phyloP scores from a whole-genome alignment of 139 green algal species.

The Astrephomene gubernaculifera region DNA sequence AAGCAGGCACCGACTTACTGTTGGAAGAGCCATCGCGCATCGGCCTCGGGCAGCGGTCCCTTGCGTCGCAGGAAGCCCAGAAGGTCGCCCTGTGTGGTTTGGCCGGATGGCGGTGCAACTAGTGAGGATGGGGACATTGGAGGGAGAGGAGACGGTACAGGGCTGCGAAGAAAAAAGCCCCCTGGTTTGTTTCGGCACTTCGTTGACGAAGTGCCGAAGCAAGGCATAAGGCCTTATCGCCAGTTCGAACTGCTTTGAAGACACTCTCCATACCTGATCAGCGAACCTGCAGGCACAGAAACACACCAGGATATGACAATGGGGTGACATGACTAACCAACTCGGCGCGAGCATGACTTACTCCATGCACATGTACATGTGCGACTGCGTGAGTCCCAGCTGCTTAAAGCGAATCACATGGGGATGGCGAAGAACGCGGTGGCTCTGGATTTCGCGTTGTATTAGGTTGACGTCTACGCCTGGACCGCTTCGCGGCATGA shows the following conservation, averaged over 20 bases:
- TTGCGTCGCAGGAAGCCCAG: slow-evolving; percentile 41
- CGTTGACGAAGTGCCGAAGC: no score
- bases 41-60: slow-evolving; percentile 33
- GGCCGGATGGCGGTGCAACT: no score
- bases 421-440: slow-evolving; percentile 66
- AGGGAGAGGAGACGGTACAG: no score
- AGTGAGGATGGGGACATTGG: no score
- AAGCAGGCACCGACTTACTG: slow-evolving; percentile 2
- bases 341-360: neutral
- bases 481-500: slow-evolving; percentile 31
- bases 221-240: no score
- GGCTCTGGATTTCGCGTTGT: slow-evolving; percentile 21
- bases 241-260: no score
- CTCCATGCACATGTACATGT: slow-evolving; percentile 43
- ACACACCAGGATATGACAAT: no score
- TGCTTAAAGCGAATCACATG: slow-evolving; percentile 95
- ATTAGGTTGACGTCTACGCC: slow-evolving; percentile 34
- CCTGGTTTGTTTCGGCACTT: no score
- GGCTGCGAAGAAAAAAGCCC: no score
- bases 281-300: slow-evolving; percentile 29
- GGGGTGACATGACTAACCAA: no score
- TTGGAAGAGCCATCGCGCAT: slow-evolving; percentile 42
- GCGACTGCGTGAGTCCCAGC: slow-evolving; percentile 65
- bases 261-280: no score
- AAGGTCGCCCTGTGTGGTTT: slow-evolving; percentile 15